Evolutionary conservation across 768 basidiomycete genomes (phyloP).

Genomic region (Serendipita sp.): DNA sequence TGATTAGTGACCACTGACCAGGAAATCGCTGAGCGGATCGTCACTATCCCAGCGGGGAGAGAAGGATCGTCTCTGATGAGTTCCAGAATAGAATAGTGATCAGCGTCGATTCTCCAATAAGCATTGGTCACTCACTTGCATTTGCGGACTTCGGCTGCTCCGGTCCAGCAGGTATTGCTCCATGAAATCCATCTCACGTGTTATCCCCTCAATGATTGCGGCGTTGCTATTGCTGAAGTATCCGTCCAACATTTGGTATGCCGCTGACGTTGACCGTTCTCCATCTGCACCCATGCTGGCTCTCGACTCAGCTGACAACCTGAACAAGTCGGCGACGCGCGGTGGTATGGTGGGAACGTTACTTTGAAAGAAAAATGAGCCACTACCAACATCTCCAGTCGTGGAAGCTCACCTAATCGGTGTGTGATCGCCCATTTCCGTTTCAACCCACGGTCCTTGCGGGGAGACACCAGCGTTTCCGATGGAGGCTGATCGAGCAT

Average conservation of each 20-base stretch:
- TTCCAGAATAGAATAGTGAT: neutral
- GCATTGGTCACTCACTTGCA: neutral
- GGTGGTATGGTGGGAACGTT: no score
- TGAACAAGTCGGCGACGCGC: no score
- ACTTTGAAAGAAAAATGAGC: no score
- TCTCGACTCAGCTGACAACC: no score
- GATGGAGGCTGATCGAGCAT: no score
- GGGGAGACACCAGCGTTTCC: no score
- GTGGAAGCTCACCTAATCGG: no score
- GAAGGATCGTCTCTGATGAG: neutral
- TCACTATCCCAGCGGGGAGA: constrained; percentile 1
- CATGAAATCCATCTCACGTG: constrained; percentile 2
- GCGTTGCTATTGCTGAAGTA: neutral
- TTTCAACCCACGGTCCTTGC: no score
- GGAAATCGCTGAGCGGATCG: neutral
- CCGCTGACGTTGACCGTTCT: neutral
- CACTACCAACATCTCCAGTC: no score
- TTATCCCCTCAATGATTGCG: neutral
- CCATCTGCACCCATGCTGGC: neutral
- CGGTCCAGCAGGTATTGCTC: neutral
- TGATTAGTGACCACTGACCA: neutral
- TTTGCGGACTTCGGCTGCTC: neutral
- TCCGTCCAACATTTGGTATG: neutral
- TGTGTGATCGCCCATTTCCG: no score
- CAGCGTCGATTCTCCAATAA: neutral